Percentiles rank a stretch among this genome's conserved stretches.
These are phyloP conservation scores for Lecanicillium sp. DNA, from an alignment of 2,329 filamentous ascomycete species.

Conservation along the genomic window DNA sequence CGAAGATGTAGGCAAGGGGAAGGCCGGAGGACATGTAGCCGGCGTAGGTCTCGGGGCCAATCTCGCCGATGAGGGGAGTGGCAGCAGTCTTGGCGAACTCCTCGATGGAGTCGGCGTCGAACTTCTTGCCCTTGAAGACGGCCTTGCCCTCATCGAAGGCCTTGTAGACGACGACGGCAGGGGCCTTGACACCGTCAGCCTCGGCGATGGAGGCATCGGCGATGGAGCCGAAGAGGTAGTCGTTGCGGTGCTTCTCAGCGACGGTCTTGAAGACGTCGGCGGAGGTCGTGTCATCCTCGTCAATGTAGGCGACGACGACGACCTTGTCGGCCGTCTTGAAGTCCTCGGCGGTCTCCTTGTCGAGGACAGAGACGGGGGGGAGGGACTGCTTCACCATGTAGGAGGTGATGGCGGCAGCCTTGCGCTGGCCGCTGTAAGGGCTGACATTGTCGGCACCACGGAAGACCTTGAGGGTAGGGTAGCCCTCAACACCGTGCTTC, in stretches of 20 bases:
- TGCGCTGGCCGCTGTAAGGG: slow-evolving; percentile 84
- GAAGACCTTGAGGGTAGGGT: slow-evolving; percentile 99
- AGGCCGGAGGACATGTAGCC: slow-evolving; percentile 90
- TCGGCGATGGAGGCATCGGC: slow-evolving; percentile 79
- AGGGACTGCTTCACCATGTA: slow-evolving; percentile 99
- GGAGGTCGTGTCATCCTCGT: slow-evolving; percentile 71
- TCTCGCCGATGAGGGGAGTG: slow-evolving; percentile 88
- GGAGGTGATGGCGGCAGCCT: slow-evolving; percentile 68
- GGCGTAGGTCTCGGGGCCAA: slow-evolving; percentile 94
- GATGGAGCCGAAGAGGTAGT: slow-evolving; percentile 85
- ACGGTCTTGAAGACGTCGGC: slow-evolving; percentile 76
- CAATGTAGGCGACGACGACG: slow-evolving; percentile 84
- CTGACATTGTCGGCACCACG: slow-evolving; percentile 74
- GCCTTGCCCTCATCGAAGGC: slow-evolving; percentile 95
- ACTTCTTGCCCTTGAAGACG: slow-evolving; percentile 66
- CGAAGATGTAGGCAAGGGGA: slow-evolving; percentile 95
- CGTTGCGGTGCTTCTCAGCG: slow-evolving; percentile 75
- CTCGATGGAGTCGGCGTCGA: slow-evolving; percentile 73
- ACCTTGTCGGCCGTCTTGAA: slow-evolving; percentile 99
- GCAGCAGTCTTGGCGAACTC: slow-evolving; percentile 78
- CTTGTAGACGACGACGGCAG: slow-evolving; percentile 92
- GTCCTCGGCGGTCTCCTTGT: slow-evolving; percentile 77
- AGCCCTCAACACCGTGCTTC: slow-evolving; percentile 86
- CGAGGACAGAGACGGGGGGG: slow-evolving; percentile 80
- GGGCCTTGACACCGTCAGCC: slow-evolving; percentile 82